These are phyloP conservation scores for Sporothrix inflata DNA, from an alignment of 2,329 filamentous ascomycete species.

Conservation along the genomic window DNA sequence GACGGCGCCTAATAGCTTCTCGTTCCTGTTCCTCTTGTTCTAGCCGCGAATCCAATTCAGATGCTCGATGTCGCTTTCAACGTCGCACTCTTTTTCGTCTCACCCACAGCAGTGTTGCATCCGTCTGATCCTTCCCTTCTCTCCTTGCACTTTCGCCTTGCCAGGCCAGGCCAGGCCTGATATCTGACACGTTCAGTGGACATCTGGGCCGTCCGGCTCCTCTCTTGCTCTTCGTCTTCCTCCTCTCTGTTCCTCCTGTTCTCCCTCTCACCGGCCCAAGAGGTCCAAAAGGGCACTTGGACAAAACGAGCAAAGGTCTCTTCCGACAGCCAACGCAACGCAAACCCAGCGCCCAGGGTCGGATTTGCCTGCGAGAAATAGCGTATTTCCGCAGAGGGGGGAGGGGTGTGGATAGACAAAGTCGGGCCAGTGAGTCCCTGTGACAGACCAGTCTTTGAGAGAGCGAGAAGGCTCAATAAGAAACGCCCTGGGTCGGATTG, in stretches of 20 bases:
- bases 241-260: not conserved
- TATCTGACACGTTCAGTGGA: not conserved
- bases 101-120: constrained; percentile 18
- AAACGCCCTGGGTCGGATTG: not conserved
- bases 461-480: not conserved
- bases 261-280: not conserved
- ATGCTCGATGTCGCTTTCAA: not conserved
- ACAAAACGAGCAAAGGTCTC: not conserved
- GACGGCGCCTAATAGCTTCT: not conserved
- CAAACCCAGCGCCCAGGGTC: constrained; percentile 1
- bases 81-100: constrained; percentile 3
- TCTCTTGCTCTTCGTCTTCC: not conserved
- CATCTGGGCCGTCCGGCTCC: not conserved
- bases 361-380: too few relatives aligned
- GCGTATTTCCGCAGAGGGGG: not conserved
- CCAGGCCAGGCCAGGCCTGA: constrained; percentile 14
- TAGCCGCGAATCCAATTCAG: not conserved
- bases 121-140: constrained; percentile 16
- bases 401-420: not conserved
- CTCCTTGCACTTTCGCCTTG: constrained; percentile 7
- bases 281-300: not conserved
- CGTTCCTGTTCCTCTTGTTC: not conserved
- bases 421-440: not conserved
- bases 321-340: not conserved
- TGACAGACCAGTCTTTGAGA: too few relatives aligned